Evolutionary conservation across 305 asterid genomes (phyloP).

Genomic region (Ajuga reptans): DNA sequence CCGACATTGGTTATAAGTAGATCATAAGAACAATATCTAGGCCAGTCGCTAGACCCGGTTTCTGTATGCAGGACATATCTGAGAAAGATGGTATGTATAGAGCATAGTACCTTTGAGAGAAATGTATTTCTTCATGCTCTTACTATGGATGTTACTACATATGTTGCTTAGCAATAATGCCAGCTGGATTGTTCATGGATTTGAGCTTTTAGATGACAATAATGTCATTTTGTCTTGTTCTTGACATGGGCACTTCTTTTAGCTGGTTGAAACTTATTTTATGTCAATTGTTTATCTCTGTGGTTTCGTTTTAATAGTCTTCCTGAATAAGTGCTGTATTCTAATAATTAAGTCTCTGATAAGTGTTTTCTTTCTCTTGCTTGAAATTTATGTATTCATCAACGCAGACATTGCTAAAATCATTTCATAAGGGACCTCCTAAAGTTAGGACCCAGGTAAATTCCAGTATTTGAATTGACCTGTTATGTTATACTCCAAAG

Average conservation of each 20-base stretch:
- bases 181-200: no score
- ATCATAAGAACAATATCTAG: background rate
- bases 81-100: background rate
- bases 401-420: conserved; percentile 80
- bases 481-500: conserved; percentile 21
- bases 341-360: conserved; percentile 18
- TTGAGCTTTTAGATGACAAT: conserved; percentile 12
- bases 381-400: conserved; percentile 21
- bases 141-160: background rate
- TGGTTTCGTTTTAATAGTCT: conserved; percentile 12
- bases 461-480: conserved; percentile 18
- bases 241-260: conserved; percentile 7
- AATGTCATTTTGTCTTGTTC: conserved; percentile 11
- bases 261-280: conserved; percentile 1
- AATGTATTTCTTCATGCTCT: background rate
- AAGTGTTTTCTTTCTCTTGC: conserved; percentile 7
- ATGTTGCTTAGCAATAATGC: no score
- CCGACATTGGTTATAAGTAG: background rate
- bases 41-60: background rate
- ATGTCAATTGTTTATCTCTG: background rate
- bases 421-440: conserved; percentile 89
- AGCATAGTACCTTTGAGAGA: background rate
- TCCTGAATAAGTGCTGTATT: conserved; percentile 1
- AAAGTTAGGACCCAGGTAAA: conserved; percentile 96
- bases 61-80: background rate